Conservation (phyloP, 2,329 filamentous ascomycete species). For the Paraconiothyrium brasiliense region DNA sequence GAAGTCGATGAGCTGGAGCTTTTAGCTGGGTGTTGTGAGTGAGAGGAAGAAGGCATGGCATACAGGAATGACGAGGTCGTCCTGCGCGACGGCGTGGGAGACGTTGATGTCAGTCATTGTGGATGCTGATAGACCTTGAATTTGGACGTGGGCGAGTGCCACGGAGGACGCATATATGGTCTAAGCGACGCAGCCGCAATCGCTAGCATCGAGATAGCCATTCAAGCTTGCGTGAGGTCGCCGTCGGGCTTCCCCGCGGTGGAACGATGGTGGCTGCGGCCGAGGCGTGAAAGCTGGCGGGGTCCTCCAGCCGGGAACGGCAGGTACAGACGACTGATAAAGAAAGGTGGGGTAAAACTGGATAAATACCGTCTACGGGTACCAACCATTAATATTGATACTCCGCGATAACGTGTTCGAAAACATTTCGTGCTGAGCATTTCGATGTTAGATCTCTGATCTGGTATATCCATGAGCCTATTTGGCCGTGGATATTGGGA, state of each 20-base stretch:
- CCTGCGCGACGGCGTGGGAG: conserved; percentile 49
- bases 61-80: conserved; percentile 52
- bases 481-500: too few species aligned
- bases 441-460: too few species aligned
- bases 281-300: conserved; percentile 23
- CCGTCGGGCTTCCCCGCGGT: conserved; percentile 33
- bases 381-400: too few species aligned
- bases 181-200: not conserved
- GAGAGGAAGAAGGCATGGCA: conserved; percentile 11
- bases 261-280: conserved; percentile 17
- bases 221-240: conserved; percentile 19
- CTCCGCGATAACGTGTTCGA: too few species aligned
- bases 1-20: conserved; percentile 77
- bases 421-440: too few species aligned
- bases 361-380: too few species aligned
- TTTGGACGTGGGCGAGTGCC: not conserved
- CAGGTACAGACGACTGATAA: conserved; percentile 8
- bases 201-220: conserved; percentile 8
- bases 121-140: not conserved
- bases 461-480: too few species aligned
- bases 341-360: not conserved
- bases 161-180: not conserved
- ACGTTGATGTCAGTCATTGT: conserved; percentile 38
- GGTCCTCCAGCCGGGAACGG: conserved; percentile 24
- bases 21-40: not conserved